Percentiles rank a stretch among this genome's conserved stretches.
phyloP scores from a whole-genome alignment of 345 rosid genomes.

The Bretschneidera sinensis region DNA sequence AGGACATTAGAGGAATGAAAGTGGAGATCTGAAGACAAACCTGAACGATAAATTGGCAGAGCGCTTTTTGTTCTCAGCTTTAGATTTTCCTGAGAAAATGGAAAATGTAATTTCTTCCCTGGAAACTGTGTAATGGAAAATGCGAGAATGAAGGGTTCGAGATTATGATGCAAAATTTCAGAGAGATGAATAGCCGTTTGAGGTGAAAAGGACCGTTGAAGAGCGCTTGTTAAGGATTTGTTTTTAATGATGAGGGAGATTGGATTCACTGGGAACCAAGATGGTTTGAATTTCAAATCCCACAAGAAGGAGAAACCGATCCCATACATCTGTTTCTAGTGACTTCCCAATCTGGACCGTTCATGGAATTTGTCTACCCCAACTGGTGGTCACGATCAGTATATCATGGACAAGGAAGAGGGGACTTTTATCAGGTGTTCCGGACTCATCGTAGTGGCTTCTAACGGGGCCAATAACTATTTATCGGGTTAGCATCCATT shows the following conservation, averaged over 20 bases:
- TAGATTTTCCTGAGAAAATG: constrained; percentile 8
- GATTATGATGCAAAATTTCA: constrained; percentile 15
- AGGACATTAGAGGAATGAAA: background rate
- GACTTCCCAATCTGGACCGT: background rate
- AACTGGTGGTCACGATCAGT: constrained; percentile 10
- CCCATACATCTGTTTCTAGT: constrained; percentile 12
- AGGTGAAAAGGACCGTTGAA: constrained; percentile 33
- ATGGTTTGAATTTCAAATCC: constrained; percentile 38
- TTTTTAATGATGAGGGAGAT: constrained; percentile 15
- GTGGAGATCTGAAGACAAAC: constrained; percentile 20
- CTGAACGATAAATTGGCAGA: constrained; percentile 19
- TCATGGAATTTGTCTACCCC: background rate
- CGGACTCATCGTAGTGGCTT: background rate
- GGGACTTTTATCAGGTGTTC: background rate
- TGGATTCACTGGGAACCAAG: constrained; percentile 8
- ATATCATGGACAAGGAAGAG: no score
- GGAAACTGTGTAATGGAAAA: background rate
- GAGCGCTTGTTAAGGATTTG: constrained; percentile 20
- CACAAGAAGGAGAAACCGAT: constrained; percentile 14
- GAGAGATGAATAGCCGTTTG: constrained; percentile 27
- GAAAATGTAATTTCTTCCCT: background rate
- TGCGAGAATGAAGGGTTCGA: background rate
- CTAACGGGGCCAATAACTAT: background rate
- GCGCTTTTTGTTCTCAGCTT: background rate
- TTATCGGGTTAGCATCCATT: background rate